Base-by-base conservation (phyloP, 1,139 yeast genomes). In the Kodamaea sp. region DNA sequence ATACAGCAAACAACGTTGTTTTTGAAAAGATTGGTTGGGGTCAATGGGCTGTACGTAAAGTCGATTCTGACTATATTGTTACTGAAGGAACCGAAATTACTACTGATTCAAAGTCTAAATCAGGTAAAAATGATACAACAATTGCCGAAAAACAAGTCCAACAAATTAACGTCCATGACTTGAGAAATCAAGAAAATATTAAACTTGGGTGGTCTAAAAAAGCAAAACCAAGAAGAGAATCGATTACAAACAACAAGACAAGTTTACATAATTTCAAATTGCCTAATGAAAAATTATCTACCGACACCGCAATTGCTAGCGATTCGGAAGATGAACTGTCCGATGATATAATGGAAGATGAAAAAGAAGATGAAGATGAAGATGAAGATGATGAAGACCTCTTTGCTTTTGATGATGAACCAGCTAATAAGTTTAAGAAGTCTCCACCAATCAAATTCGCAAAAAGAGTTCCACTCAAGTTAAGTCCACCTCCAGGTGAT, bases 21-120 rank as follows among this genome's bases (percentile, higher is more conserved):
- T 90, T 90, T 65, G 96, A 88, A 54, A 90, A 90, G 65, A 89
- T 89, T 31, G 97, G 97, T 23, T 90, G 97, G 97, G 97, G 97
- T 43, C 94, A 92, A 56, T 90, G 97, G 97, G 88, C 90, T 24
- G 95, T 90, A 6, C 73, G 81, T 43, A 65, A 71, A 36, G 78
- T 75, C 10, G 75, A 72, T 37, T 60, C 74, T 7, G 78, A 72
- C 43, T 64, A 63, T 42, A 79, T 79, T 43, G 73, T 68, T 26
- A 68, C 73, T 22, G 74, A 70, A 45, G 73, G 73, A 6, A 63
- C 69, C 22, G 70, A 63, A 30, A 46, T 38, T 7, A 12, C 45
- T 11, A 23, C 26, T n/a, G 27, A 36, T n/a, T 28, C 32, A 4
- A 29, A 11, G 3, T 25, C 15, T n/a, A 5, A 10, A 8, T 34